Evolutionary conservation across 2,329 filamentous ascomycete genomes (phyloP).

Genomic region (Paramyrothecium roridum): DNA sequence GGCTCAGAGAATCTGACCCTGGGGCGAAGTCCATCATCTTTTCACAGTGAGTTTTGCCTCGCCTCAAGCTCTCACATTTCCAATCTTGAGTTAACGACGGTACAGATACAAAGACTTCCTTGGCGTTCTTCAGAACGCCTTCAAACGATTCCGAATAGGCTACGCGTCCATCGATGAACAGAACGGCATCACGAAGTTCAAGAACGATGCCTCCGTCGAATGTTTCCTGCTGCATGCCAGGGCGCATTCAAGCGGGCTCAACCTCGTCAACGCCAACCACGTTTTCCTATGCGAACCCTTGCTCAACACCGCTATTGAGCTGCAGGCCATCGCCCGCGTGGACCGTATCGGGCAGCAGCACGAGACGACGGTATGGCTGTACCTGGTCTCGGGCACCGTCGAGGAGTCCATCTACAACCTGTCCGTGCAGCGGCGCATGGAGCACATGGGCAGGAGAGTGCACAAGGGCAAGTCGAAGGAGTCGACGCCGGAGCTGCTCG

Average conservation of each 20-base stretch:
- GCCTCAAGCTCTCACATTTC: background rate
- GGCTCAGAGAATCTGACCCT: slow-evolving; percentile 79
- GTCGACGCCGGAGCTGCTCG: slow-evolving; percentile 44
- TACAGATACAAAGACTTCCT: slow-evolving; percentile 71
- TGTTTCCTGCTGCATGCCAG: slow-evolving; percentile 88
- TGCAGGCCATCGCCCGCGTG: slow-evolving; percentile 92
- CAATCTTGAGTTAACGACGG: background rate
- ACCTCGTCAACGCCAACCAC: slow-evolving; percentile 88
- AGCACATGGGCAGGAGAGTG: slow-evolving; percentile 59
- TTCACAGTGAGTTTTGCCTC: slow-evolving; percentile 56
- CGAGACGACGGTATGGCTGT: slow-evolving; percentile 92
- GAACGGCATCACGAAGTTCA: slow-evolving; percentile 73
- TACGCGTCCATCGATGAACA: slow-evolving; percentile 66
- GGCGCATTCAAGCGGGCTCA: slow-evolving; percentile 83
- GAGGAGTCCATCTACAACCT: slow-evolving; percentile 91
- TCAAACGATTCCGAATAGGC: slow-evolving; percentile 69
- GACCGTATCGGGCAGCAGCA: slow-evolving; percentile 90
- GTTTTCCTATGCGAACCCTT: slow-evolving; percentile 94
- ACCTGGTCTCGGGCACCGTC: slow-evolving; percentile 85
- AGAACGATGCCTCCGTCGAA: slow-evolving; percentile 68
- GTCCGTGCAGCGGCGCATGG: slow-evolving; percentile 73
- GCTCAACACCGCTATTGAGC: slow-evolving; percentile 87
- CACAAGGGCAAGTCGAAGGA: slow-evolving; percentile 36
- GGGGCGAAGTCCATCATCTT: slow-evolving; percentile 93
- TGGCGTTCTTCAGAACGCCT: slow-evolving; percentile 66